phyloP scores from a whole-genome alignment of 257 asterid genomes.

The Oldenlandia corymbosa region DNA sequence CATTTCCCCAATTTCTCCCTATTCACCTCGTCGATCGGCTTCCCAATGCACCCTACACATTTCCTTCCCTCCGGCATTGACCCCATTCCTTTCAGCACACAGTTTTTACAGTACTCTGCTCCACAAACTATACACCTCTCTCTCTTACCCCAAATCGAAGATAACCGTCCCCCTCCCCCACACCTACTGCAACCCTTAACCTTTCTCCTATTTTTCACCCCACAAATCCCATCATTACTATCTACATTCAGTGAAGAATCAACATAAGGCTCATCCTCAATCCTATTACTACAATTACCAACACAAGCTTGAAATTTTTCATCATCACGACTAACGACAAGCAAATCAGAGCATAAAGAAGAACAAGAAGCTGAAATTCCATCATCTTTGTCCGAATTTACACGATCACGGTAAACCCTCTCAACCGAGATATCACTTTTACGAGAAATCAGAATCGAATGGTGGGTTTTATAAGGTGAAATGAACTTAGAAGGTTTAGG shows the following conservation, averaged over 20 bases:
- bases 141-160: conserved; percentile 19
- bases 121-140: conserved; percentile 58
- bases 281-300: not conserved
- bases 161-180: conserved; percentile 25
- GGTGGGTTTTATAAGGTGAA: not conserved
- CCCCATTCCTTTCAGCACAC: conserved; percentile 70
- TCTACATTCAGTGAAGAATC: not conserved
- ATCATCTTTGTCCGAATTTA: not conserved
- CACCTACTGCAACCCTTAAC: conserved; percentile 45
- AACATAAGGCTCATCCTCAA: not conserved
- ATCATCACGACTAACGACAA: not conserved
- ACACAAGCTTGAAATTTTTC: not conserved
- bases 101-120: conserved; percentile 55
- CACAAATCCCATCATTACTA: not conserved
- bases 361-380: not conserved
- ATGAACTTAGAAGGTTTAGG: conserved; percentile 28
- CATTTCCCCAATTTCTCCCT: conserved; percentile 46
- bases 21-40: conserved; percentile 44
- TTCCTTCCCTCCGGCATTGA: conserved; percentile 87
- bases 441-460: not conserved
- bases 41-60: conserved; percentile 66
- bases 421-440: not conserved
- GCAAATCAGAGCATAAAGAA: not conserved
- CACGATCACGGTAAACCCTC: not conserved
- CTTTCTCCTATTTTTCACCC: conserved; percentile 1